phyloP scores from a whole-genome alignment of 495 filamentous ascomycete species.

The Penicillium canescens region DNA sequence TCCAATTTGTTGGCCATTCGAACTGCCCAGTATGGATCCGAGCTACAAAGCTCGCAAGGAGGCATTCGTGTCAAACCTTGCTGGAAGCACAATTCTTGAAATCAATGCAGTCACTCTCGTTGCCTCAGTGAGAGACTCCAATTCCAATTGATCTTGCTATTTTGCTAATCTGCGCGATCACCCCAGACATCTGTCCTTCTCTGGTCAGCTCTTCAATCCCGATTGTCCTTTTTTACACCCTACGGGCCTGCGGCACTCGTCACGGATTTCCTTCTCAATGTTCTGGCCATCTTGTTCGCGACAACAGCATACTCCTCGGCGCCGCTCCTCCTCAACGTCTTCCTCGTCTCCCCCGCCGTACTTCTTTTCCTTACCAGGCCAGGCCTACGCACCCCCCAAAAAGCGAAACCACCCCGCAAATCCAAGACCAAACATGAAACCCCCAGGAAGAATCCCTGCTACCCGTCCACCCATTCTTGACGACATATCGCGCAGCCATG shows the following conservation, averaged over 20 bases:
- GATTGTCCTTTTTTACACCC: conserved; percentile 79
- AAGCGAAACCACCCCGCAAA: conserved; percentile 58
- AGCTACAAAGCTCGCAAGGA: conserved; percentile 90
- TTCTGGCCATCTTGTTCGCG: conserved; percentile 76
- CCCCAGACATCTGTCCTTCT: conserved; percentile 74
- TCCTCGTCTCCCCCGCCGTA: conserved; percentile 71
- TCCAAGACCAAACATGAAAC: conserved; percentile 30
- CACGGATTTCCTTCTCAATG: conserved; percentile 85
- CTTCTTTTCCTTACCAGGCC: conserved; percentile 56
- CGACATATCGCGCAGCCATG: conserved; percentile 87
- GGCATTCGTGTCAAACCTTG: conserved; percentile 89
- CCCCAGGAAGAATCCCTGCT: conserved; percentile 45
- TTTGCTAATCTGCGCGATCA: neutral
- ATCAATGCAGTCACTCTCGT: conserved; percentile 84
- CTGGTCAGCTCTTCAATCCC: conserved; percentile 87
- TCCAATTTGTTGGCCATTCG: neutral
- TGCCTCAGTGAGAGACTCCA: conserved; percentile 66
- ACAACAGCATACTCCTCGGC: conserved; percentile 80
- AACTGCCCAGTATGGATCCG: conserved; percentile 46
- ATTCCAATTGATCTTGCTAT: neutral
- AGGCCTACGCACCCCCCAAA: conserved; percentile 45
- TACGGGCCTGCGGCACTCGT: conserved; percentile 66
- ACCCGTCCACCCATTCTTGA: conserved; percentile 87
- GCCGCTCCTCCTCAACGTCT: conserved; percentile 71
- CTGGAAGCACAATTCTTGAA: conserved; percentile 80